Evolutionary conservation across 805 yeast genomes (phyloP).

Genomic region (Starmerella roubikii): DNA sequence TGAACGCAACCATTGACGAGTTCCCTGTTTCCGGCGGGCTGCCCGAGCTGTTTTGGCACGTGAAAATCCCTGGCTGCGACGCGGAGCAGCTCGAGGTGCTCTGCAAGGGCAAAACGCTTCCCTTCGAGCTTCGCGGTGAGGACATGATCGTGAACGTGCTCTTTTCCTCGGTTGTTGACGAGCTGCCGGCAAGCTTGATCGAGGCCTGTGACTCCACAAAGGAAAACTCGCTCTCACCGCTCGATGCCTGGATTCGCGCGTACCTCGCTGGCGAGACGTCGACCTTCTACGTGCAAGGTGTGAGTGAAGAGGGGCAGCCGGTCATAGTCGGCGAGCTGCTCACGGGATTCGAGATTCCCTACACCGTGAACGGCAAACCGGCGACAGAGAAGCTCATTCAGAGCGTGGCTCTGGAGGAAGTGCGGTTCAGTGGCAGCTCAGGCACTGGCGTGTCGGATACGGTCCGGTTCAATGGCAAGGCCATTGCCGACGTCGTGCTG

Average conservation of each 20-base stretch:
- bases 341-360: conserved; percentile 13
- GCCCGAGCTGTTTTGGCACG: conserved; percentile 23
- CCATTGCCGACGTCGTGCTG: conserved; percentile 19
- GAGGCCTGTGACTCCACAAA: conserved; percentile 17
- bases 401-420: conserved; percentile 19
- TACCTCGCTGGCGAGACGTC: conserved; percentile 21
- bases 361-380: conserved; percentile 19
- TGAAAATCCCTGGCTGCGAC: conserved; percentile 23
- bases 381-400: conserved; percentile 22
- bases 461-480: conserved; percentile 19
- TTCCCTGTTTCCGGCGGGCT: conserved; percentile 16
- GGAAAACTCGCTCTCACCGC: conserved; percentile 18
- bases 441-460: not conserved
- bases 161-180: conserved; percentile 13
- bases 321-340: conserved; percentile 8
- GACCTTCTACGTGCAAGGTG: conserved; percentile 18
- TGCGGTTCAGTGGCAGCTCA: conserved; percentile 16
- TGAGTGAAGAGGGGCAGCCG: conserved; percentile 7
- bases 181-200: conserved; percentile 18
- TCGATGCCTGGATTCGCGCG: conserved; percentile 20
- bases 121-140: conserved; percentile 8
- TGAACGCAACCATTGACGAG: conserved; percentile 6
- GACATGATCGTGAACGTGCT: conserved; percentile 4
- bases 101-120: conserved; percentile 13
- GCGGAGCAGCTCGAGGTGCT: conserved; percentile 7